Percentiles rank a stretch among this genome's conserved stretches.
Conservation (phyloP, 2,329 filamentous ascomycete species). For the Fusarium humuli region DNA sequence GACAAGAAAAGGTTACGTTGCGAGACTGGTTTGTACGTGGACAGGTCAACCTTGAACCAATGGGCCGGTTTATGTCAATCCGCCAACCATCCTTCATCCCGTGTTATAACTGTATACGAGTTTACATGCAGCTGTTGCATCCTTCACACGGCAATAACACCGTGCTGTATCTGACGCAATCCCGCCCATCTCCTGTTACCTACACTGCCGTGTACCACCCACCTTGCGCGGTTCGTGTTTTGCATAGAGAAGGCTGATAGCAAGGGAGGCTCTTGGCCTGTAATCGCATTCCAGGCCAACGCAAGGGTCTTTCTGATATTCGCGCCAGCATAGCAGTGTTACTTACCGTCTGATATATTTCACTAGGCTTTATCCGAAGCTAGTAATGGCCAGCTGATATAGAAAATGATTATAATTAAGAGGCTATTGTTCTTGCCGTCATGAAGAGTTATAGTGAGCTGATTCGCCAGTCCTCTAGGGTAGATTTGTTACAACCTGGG, state of each 20-base stretch:
- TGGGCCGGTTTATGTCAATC: background rate
- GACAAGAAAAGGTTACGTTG: background rate
- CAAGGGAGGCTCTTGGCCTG: slow-evolving; percentile 5
- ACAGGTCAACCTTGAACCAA: background rate
- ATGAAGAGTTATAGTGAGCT: background rate
- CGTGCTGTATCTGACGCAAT: background rate
- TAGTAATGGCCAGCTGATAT: background rate
- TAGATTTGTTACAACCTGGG: background rate
- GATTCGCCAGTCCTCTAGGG: background rate
- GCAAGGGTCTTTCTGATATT: background rate
- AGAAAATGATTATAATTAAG: background rate
- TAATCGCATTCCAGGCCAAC: slow-evolving; percentile 15
- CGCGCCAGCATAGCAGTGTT: background rate
- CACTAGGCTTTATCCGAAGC: background rate
- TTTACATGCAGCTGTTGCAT: slow-evolving; percentile 1
- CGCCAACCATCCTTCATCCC: background rate
- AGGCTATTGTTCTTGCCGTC: background rate
- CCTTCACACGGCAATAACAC: background rate
- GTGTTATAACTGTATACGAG: background rate
- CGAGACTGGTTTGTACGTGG: background rate
- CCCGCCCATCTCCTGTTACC: background rate
- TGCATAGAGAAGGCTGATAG: background rate
- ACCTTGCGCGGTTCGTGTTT: background rate
- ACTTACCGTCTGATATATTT: background rate
- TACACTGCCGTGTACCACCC: slow-evolving; percentile 1